phyloP scores from a whole-genome alignment of 306 rosid species.

The Trifolium subterraneum region DNA sequence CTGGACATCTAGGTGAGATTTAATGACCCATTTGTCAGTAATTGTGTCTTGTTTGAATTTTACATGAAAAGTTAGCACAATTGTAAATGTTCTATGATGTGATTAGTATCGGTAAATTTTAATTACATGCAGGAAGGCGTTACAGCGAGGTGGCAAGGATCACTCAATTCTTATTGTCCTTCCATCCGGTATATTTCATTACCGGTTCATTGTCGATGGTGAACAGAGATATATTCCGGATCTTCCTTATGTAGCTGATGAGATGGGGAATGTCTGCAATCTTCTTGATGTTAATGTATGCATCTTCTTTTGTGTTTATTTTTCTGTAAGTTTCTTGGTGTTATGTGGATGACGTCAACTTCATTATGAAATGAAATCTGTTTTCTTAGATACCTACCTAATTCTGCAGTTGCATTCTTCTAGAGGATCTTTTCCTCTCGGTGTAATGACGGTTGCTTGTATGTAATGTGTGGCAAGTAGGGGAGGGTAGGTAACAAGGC shows the following conservation, averaged over 20 bases:
- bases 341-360: slow-evolving; percentile 21
- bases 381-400: neutral
- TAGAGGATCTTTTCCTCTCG: slow-evolving; percentile 19
- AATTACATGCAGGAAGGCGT: slow-evolving; percentile 60
- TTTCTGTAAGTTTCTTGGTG: slow-evolving; percentile 1
- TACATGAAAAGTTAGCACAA: slow-evolving; percentile 30
- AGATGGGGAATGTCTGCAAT: slow-evolving; percentile 78
- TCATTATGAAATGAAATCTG: slow-evolving; percentile 13
- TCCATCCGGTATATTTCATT: slow-evolving; percentile 82
- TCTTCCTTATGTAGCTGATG: slow-evolving; percentile 73
- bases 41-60: slow-evolving; percentile 24
- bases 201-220: slow-evolving; percentile 85
- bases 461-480: slow-evolving; percentile 7
- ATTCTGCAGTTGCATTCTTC: slow-evolving; percentile 31
- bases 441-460: neutral
- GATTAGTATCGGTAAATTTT: slow-evolving; percentile 25
- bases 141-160: slow-evolving; percentile 91
- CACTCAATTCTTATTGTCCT: slow-evolving; percentile 72
- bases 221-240: slow-evolving; percentile 80
- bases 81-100: slow-evolving; percentile 14
- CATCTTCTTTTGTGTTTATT: slow-evolving; percentile 26
- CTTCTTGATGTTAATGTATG: slow-evolving; percentile 85
- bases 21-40: slow-evolving; percentile 24
- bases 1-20: slow-evolving; percentile 78
- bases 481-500: slow-evolving; percentile 3